Evolutionary conservation across 1,139 yeast species (phyloP).

Genomic region (Pneumocystis jirovecii): DNA sequence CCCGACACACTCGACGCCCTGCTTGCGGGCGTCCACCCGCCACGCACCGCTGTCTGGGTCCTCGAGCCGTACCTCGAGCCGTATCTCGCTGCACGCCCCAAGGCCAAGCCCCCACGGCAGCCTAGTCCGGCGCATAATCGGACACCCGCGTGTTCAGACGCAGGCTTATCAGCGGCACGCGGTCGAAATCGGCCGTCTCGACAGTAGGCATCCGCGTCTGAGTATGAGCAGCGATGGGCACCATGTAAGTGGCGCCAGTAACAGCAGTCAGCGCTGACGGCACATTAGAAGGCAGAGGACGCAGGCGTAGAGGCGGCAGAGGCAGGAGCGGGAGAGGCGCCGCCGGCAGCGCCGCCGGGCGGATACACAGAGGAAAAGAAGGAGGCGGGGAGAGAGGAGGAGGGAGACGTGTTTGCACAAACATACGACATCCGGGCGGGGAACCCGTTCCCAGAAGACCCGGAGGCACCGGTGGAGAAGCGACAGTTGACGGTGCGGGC

Average conservation of each 20-base stretch:
- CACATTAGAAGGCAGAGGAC: not conserved
- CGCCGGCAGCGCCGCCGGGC: not conserved
- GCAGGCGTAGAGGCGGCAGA: not conserved
- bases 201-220: too few relatives aligned
- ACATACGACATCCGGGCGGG: not conserved
- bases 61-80: conserved; percentile 1
- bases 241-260: too few relatives aligned
- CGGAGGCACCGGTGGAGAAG: conserved; percentile 3
- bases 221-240: too few relatives aligned
- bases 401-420: not conserved
- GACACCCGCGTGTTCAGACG: too few relatives aligned
- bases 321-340: not conserved
- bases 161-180: too few relatives aligned
- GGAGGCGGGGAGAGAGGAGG: not conserved
- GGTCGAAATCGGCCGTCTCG: too few relatives aligned
- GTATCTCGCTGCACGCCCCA: not conserved
- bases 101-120: too few relatives aligned
- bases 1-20: too few relatives aligned
- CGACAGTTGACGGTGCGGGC: conserved; percentile 9
- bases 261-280: not conserved
- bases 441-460: conserved; percentile 8
- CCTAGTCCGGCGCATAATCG: too few relatives aligned
- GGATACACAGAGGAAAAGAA: not conserved
- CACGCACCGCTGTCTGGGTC: not conserved
- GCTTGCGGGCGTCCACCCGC: too few relatives aligned